Base-by-base conservation (phyloP, 495 filamentous ascomycete genomes). In the Podospora fimiseda region DNA sequence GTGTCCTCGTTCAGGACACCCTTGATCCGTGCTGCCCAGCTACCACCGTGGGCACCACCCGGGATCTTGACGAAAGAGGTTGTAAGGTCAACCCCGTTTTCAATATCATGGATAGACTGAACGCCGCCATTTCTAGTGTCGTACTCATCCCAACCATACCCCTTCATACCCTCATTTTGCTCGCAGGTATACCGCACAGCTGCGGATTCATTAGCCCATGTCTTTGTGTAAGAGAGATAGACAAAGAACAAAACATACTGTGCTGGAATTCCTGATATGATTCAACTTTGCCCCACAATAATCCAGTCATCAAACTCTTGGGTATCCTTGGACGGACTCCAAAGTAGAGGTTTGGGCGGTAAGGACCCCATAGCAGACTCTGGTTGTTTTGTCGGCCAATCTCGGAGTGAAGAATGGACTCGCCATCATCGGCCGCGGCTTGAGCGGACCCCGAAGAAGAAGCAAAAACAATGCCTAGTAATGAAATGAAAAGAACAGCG, bases 121-220 rank as follows among this genome's bases (percentile, higher is more conserved):
- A 84, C 74, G 43, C 93, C 93, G 58, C 93, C 93, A 40, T 76
- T 83, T 44, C 93, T 78, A 18, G 88, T 82, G 67, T 97, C 93
- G 70, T 94, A 98, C 61, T 93, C 80, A 57, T 97, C 92, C 93
- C 93, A 98, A 53, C 92, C 93, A 65, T 98, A 98, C 33, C 93
- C 90, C 39, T 83, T 83, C 86, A 98, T 96, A 52, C 85, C 87
- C 64, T 95, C 89, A 65, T 91, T 78, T 67, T 98, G 93, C 64
- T 97, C 93, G 70, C 93, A 98, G 0, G 94, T 95, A 67, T 97
- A 87, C 54, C 93, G 84, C 58, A 96, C 83, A 63, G 83, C 90
- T 96, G 70, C 22, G 16, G 9, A 22, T 21, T 2, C 30, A 8
- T 23, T 15, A 47, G 0, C 39, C 13, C 8, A 41, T 18, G 39